Evolutionary conservation across 202 grass and related monocot genomes (phyloP), one percentile per base, ranked within the genome.

Genomic region (Brachypodium distachyon): DNA sequence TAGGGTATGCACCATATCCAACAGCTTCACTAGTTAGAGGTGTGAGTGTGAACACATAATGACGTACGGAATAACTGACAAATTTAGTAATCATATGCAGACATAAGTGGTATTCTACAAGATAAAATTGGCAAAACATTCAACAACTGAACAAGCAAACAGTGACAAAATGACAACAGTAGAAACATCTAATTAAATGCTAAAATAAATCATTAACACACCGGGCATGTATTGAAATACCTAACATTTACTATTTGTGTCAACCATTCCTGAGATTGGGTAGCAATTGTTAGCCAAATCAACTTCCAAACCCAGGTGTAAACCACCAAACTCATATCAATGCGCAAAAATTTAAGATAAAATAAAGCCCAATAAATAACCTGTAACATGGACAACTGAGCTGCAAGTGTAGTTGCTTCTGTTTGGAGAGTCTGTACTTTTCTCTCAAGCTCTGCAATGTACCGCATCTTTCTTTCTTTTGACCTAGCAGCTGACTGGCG

Each of bases 381-480:
- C 96, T 99, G 91, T 56, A 99, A 86, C 85, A 99, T 76, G 37
- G 92, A 36, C 71, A 99, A 60, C 77, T 95, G 91, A 74, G 96
- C 38, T 87, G 96, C 92, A 57, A 96, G 75, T 25, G 96, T 93
- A 72, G 92, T 96, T 67, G 92, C 89, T 84, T 99, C 96, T 56
- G 92, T 89, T 64, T 99, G 96, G 19, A 99, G 83, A 66, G 71
- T 87, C 54, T 95, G 87, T 22, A 99, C 87, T 90, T 95, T 99
- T 50, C 89, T 91, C 73, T 99, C 96, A n/a, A 99, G 89, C 32
- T 99, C 96, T 44, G 87, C 85, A 61, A 99, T 99, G 70, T 99
- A 99, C 7, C 96, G 96, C 92, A 99, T 92, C 77, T 99, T 99
- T 89, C 96, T 90, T 84, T 99, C 96, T 56, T 99, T 99, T 81